Conservation (phyloP, 2,329 filamentous ascomycete species). For the Diaporthe sp. region DNA sequence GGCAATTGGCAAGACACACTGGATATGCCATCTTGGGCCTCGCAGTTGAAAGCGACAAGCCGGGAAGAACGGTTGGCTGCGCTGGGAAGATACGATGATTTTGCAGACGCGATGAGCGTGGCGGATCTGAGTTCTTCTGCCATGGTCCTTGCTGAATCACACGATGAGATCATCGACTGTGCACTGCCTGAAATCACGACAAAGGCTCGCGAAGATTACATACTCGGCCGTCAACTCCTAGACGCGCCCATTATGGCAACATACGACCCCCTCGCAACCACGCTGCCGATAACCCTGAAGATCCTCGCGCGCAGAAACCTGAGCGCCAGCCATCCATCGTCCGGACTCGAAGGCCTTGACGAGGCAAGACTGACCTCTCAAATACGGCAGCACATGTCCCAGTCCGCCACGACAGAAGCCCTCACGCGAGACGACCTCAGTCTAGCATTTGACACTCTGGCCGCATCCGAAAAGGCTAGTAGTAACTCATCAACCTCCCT, state of each 20-base stretch:
- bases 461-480: slow-evolving; percentile 62
- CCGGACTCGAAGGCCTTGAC: slow-evolving; percentile 46
- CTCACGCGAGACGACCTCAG: slow-evolving; percentile 67
- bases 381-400: slow-evolving; percentile 54
- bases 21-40: slow-evolving; percentile 55
- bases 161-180: slow-evolving; percentile 69
- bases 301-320: slow-evolving; percentile 49
- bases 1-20: slow-evolving; percentile 66
- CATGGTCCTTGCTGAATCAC: slow-evolving; percentile 57
- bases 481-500: slow-evolving; percentile 54
- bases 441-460: slow-evolving; percentile 72
- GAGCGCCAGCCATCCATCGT: slow-evolving; percentile 30
- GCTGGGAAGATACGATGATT: slow-evolving; percentile 65
- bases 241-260: slow-evolving; percentile 55
- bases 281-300: slow-evolving; percentile 51
- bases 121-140: slow-evolving; percentile 72
- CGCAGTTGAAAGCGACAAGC: slow-evolving; percentile 41
- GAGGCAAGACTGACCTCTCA: slow-evolving; percentile 50
- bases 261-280: slow-evolving; percentile 48
- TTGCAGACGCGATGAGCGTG: slow-evolving; percentile 72
- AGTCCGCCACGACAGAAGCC: slow-evolving; percentile 39
- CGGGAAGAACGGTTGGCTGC: slow-evolving; percentile 47
- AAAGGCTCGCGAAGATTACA: slow-evolving; percentile 64
- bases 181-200: slow-evolving; percentile 68
- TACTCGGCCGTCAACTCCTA: slow-evolving; percentile 61